A percentile compares a stretch with the other conserved stretches of the same genome.
Evolutionary conservation across 1,284 basidiomycete genomes (phyloP).

Genomic region (Apiotrichum akiyoshidainum): DNA sequence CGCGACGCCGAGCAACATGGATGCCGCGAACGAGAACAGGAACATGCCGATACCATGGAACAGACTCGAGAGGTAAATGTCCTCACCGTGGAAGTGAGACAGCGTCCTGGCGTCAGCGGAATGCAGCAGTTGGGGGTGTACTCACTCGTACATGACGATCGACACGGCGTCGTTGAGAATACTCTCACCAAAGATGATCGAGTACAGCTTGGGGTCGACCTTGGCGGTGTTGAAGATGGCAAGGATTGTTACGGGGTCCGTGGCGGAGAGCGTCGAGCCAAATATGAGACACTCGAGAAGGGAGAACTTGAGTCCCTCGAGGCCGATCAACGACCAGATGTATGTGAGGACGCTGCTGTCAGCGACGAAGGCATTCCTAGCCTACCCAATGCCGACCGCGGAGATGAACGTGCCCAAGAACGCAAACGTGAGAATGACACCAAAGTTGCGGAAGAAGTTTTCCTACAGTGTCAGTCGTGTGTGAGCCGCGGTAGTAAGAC

Average conservation of each 20-base stretch:
- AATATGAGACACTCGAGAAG: slow-evolving; percentile 92
- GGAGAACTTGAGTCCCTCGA: slow-evolving; percentile 73
- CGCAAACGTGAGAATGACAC: slow-evolving; percentile 92
- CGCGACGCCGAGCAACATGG: slow-evolving; percentile 85
- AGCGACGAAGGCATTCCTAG: slow-evolving; percentile 2
- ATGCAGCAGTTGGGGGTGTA: slow-evolving; percentile 4
- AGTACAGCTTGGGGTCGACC: slow-evolving; percentile 96
- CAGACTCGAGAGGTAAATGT: slow-evolving; percentile 81
- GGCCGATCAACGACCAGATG: slow-evolving; percentile 86
- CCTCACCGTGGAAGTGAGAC: slow-evolving; percentile 78
- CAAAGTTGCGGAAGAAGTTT: slow-evolving; percentile 97
- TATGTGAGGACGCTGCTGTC: slow-evolving; percentile 73
- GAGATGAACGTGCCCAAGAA: slow-evolving; percentile 96
- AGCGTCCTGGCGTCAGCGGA: slow-evolving; percentile 65
- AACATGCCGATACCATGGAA: slow-evolving; percentile 97
- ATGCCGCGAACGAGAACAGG: slow-evolving; percentile 87
- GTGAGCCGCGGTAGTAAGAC: slow-evolving; percentile 19
- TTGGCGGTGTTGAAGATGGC: slow-evolving; percentile 99
- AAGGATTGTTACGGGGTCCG: slow-evolving; percentile 96
- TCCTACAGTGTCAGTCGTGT: slow-evolving; percentile 58
- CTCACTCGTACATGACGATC: slow-evolving; percentile 94
- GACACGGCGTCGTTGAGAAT: slow-evolving; percentile 97
- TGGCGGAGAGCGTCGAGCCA: slow-evolving; percentile 93
- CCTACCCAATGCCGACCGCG: slow-evolving; percentile 88
- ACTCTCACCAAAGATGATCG: slow-evolving; percentile 96